These are phyloP conservation scores for Mariannaea sp. DNA, from an alignment of 2,329 filamentous ascomycete species.

Conservation along the genomic window DNA sequence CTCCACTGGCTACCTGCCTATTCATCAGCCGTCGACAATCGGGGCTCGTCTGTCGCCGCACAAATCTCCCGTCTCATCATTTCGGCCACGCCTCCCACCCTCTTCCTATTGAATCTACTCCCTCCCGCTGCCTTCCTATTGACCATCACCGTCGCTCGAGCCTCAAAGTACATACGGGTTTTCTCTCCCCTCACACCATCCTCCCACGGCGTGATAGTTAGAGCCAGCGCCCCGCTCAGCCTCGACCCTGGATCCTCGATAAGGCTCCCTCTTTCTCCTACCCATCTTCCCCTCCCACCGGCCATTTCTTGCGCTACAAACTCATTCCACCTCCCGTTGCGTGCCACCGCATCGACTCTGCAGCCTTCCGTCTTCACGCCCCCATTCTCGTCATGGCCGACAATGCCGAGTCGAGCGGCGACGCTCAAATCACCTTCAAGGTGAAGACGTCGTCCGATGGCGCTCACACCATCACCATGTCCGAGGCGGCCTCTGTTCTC, in stretches of 20 bases:
- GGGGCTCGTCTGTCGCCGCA: background rate
- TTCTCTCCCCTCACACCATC: no score
- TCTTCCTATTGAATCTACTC: conserved; percentile 11
- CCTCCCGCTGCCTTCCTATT: conserved; percentile 2
- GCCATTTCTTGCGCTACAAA: background rate
- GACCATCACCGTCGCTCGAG: background rate
- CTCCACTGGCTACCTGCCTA: no score
- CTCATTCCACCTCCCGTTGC: background rate
- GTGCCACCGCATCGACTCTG: background rate
- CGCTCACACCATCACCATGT: conserved; percentile 81
- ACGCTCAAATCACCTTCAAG: conserved; percentile 88
- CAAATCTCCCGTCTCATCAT: background rate
- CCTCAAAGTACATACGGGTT: background rate
- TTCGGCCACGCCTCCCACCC: background rate
- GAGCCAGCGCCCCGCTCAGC: conserved; percentile 3
- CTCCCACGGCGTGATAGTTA: background rate
- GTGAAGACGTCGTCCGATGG: conserved; percentile 95
- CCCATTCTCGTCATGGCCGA: conserved; percentile 62
- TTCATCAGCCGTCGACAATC: no score
- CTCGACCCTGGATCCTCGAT: conserved; percentile 3
- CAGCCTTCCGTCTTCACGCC: conserved; percentile 15
- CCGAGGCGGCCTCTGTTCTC: conserved; percentile 74
- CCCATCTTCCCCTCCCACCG: background rate
- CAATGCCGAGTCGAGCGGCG: conserved; percentile 62
- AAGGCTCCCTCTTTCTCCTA: background rate